These are phyloP conservation scores for Alternaria gansuensis DNA, from an alignment of 2,329 filamentous ascomycete genomes.

Conservation along the genomic window DNA sequence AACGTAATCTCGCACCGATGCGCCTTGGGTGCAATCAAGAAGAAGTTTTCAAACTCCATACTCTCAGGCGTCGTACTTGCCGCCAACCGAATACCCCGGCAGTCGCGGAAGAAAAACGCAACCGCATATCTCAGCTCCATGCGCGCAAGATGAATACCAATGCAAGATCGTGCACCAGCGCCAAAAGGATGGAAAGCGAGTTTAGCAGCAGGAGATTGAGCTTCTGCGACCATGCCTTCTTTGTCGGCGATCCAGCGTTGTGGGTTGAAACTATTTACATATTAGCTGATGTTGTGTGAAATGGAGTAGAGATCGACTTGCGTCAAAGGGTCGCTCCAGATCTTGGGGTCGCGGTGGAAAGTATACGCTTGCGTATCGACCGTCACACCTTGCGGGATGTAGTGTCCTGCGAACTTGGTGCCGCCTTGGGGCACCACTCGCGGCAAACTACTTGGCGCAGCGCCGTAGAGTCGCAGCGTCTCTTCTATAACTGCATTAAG, in stretches of 20 bases:
- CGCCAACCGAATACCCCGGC: conserved; percentile 43
- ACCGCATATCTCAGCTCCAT: conserved; percentile 65
- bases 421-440: conserved; percentile 52
- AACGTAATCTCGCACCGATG: conserved; percentile 55
- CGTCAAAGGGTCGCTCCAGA: conserved; percentile 40
- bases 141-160: conserved; percentile 72
- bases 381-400: conserved; percentile 50
- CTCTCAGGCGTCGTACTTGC: conserved; percentile 48
- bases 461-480: conserved; percentile 50
- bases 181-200: conserved; percentile 74
- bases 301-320: conserved; percentile 22
- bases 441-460: conserved; percentile 50
- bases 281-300: neutral
- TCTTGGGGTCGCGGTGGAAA: conserved; percentile 50
- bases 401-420: conserved; percentile 45
- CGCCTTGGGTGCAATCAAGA: conserved; percentile 56
- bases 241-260: conserved; percentile 43
- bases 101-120: conserved; percentile 63
- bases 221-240: conserved; percentile 34
- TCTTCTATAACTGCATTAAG: conserved; percentile 55
- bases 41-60: conserved; percentile 58
- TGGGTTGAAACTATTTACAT: conserved; percentile 44
- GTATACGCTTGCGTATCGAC: conserved; percentile 54
- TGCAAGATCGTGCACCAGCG: conserved; percentile 72
- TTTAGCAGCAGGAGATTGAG: conserved; percentile 48